Evolutionary conservation across 768 basidiomycete genomes (phyloP).

Genomic region (Coprinellus micaceus): DNA sequence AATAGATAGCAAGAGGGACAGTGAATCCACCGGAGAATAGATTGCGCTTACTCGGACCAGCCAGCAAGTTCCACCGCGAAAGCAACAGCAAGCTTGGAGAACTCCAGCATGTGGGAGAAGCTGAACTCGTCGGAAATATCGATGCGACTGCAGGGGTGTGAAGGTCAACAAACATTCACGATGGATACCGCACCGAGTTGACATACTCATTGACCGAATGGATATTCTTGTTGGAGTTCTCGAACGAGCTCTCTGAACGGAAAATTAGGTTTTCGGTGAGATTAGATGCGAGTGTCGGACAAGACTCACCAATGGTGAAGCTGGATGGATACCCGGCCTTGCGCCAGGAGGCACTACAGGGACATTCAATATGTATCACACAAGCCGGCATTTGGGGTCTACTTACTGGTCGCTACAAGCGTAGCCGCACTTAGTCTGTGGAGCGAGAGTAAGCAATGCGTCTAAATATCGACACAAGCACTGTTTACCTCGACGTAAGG

Average conservation of each 20-base stretch:
- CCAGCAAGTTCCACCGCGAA: constrained; percentile 75
- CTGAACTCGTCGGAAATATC: constrained; percentile 87
- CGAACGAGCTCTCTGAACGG: constrained; percentile 60
- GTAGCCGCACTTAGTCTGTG: constrained; percentile 84
- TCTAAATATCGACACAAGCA: constrained; percentile 3
- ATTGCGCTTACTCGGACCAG: constrained; percentile 30
- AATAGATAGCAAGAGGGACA: constrained; percentile 4
- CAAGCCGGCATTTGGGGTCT: no score
- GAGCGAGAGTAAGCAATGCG: constrained; percentile 14
- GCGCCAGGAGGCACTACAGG: constrained; percentile 66
- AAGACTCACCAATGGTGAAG: constrained; percentile 72
- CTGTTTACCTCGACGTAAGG: constrained; percentile 61
- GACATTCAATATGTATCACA: no score
- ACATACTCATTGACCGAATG: constrained; percentile 79
- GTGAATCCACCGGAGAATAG: not conserved
- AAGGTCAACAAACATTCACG: constrained; percentile 6
- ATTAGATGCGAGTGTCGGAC: constrained; percentile 9
- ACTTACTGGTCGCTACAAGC: constrained; percentile 87
- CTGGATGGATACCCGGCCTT: constrained; percentile 83
- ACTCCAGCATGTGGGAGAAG: constrained; percentile 86
- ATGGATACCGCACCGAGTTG: not conserved
- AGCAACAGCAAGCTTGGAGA: constrained; percentile 79
- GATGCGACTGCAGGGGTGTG: constrained; percentile 53
- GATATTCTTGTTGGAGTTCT: constrained; percentile 79
- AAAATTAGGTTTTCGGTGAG: constrained; percentile 12